Evolutionary conservation across 768 basidiomycete species (phyloP), one percentile per base, ranked within the genome.

Genomic region (Chalciporus sphaerocephalus): DNA sequence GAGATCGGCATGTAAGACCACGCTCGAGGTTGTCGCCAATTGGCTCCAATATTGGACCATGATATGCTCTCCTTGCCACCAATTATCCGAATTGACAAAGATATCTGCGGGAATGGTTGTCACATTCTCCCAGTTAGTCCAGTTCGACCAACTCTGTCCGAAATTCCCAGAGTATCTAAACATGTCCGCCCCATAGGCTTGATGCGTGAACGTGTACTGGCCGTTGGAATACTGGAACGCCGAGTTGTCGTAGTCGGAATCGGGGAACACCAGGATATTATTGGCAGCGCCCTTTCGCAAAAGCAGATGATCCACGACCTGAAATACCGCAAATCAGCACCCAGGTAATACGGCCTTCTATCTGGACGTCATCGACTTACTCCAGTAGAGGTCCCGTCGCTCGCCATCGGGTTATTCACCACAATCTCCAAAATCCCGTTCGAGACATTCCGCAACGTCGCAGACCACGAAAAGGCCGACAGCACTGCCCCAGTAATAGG

Each of bases 31-130:
- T 46, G 78, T 57, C 2, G 81, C 76, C 3, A 79, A 69, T 25
- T 76, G 68, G 50, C 83, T 87, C 87, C 90, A 95, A 66, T 96
- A 95, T 72, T 96, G 92, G 27, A 95, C 77, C 67, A 90, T 83
- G 61, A 95, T 74, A 62, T 96, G 93, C 47, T 86, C 67, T 6
- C 93, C 93, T 2, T 65, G 45, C 93, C 93, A 96, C 67, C 83
- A 92, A 35, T 69, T 68, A 13, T 65, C 66, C 2, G 51, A 17
- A 44, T 60, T 59, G 20, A 66, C 56, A 64, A 93, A 87, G 10
- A 78, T 50, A n/a, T 64, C 67, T 8, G 77, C 60, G 44, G 84
- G 73, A 44, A 95, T 78, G 1, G 69, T 74, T 1, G 87, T 85
- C 16, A 71, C 76, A 44, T 82, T 77, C 66, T 93, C 87, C 83